Evolutionary conservation across 345 rosid species (phyloP), one percentile per base, ranked within the genome.

Genomic region (Lumnitzera racemosa): DNA sequence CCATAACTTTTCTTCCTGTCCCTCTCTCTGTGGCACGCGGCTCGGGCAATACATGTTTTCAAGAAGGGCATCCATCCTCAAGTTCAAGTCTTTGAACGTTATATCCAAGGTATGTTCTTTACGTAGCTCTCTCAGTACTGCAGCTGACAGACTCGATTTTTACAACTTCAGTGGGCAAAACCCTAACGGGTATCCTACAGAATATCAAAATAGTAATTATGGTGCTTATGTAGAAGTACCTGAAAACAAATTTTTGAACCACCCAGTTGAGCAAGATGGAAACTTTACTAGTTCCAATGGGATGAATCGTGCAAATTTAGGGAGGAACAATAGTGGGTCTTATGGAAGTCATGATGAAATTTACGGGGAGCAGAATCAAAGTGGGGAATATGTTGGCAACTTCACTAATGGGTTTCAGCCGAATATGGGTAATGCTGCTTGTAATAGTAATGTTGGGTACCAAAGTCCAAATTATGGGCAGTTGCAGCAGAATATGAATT

Each of bases 61-160:
- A 25, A 75, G 63, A 76, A 64, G 78, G 62, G 66, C 61, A 13
- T 56, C 70, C 4, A 50, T 74, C 13, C 66, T 61, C 46, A 69
- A 77, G 20, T 58, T 64, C 59, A 72, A 61, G 11, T 76, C 72
- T 46, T 56, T 71, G 47, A 1, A 71, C 10, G 59, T 74, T 50
- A 24, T 75, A 24, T 58, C 71, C 41, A 67, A 57, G 76, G 78
- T 75, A 76, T 48, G 73, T 64, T 55, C 61, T 57, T 62, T 76
- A 0, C 72, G 56, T 73, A 64, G 58, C 48, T 68, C 67, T 36
- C 59, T 78, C 64, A 66, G 66, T 74, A 83, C 85, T 2, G 84
- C 82, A 8, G 66, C 80, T 17, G 71, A 83, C 77, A 77, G 81
- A 67, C 79, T 65, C 55, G 81, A 82, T 61, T 61, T 71, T 52